Evolutionary conservation across 768 basidiomycete genomes (phyloP), one percentile per base, ranked within the genome.

Genomic region (Sarcomyxa edulis): DNA sequence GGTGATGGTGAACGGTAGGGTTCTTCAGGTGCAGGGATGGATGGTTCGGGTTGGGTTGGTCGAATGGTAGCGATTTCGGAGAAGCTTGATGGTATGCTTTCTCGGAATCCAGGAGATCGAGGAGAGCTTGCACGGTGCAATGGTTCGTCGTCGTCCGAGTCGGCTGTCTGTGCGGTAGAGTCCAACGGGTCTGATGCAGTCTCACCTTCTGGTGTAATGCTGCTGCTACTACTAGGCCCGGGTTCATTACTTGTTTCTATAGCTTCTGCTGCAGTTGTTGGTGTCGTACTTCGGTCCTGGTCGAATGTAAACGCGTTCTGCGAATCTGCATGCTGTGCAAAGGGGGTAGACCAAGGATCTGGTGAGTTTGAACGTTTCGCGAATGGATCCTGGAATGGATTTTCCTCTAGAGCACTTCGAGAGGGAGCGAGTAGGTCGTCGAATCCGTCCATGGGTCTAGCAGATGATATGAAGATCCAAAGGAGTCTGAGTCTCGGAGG

Each of bases 381-480:
- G 48, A 85, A 86, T 4, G 81, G 81, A 53, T 84, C 77, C 26
- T 76, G 76, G 44, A 89, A 88, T 0, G 85, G 85, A 49, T 88
- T 87, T 40, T 77, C 71, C 54, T 84, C 81, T n/a, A 86, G 64
- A 26, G 64, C 69, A 48, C 60, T 66, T 48, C 75, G 72, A 19
- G 82, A 80, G 37, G 74, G 69, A 8, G 65, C 66, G 24, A 89
- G 69, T 33, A 89, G 58, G 59, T 89, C 85, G 64, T 88, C 85
- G 56, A 89, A 89, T 51, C 73, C 65, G 59, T 84, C 83, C 84
- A 87, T 87, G 32, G 15, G n/a, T n/a, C n/a, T n/a, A n/a, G n/a
- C n/a, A n/a, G n/a, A n/a, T n/a, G n/a, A n/a, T n/a, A n/a, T n/a
- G n/a, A n/a, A n/a, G n/a, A n/a, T n/a, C n/a, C n/a, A n/a, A n/a